Percentiles rank a stretch among this genome's conserved stretches.
phyloP scores from a whole-genome alignment of 169 alveolate species.

The Eimeria maxima region DNA sequence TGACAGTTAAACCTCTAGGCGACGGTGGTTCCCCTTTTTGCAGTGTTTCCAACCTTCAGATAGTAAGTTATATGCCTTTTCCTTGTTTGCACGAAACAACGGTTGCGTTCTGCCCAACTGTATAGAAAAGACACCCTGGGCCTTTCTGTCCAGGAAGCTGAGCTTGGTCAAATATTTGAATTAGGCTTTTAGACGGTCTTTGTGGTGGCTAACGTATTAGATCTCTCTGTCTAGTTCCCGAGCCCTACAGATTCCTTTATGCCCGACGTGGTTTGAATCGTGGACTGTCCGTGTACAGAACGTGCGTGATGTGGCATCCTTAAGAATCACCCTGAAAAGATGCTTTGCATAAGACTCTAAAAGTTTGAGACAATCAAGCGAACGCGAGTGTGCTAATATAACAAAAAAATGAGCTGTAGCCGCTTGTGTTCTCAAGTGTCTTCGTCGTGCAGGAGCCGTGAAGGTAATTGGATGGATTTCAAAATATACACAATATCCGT shows the following conservation, averaged over 20 bases:
- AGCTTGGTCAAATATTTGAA: neutral
- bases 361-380: neutral
- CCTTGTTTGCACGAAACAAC: neutral
- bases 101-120: neutral
- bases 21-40: no score
- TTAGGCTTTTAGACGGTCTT: neutral
- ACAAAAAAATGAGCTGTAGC: neutral
- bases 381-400: neutral
- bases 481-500: neutral
- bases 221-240: neutral
- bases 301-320: neutral
- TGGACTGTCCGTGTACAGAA: neutral
- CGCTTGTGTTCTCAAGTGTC: neutral
- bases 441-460: neutral
- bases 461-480: neutral
- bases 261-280: neutral
- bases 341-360: neutral
- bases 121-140: neutral
- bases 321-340: neutral
- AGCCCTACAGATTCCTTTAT: neutral
- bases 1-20: no score
- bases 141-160: no score
- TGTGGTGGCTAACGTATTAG: neutral
- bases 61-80: neutral
- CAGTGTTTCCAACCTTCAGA: neutral